A percentile compares a stretch with the other conserved stretches of the same genome.
Evolutionary conservation across 768 basidiomycete genomes (phyloP).

Genomic region (Boletus patriciae): DNA sequence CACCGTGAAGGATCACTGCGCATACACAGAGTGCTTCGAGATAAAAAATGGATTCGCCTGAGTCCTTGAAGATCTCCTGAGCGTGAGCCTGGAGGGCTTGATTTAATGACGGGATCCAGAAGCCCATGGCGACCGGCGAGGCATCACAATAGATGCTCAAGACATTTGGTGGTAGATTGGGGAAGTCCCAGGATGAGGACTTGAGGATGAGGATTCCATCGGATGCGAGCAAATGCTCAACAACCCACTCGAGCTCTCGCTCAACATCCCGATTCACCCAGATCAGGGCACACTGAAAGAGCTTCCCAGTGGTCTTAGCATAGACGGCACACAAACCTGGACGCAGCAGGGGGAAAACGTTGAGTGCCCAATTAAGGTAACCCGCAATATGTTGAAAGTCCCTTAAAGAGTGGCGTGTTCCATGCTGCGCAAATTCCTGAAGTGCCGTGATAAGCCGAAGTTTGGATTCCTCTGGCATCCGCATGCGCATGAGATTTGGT

Average conservation of each 20-base stretch:
- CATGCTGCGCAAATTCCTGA: conserved; percentile 8
- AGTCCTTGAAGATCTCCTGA: conserved; percentile 14
- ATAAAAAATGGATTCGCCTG: background rate
- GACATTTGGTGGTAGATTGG: background rate
- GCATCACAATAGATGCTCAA: conserved; percentile 27
- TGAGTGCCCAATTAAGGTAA: conserved; percentile 9
- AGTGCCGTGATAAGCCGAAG: conserved; percentile 16
- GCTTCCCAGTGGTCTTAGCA: conserved; percentile 35
- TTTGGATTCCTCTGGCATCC: conserved; percentile 7
- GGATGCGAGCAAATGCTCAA: accelerated
- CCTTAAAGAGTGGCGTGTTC: background rate
- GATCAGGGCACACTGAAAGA: accelerated
- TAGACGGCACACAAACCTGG: conserved; percentile 38
- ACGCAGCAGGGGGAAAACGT: conserved; percentile 37
- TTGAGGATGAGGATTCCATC: background rate
- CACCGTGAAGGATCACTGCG: background rate
- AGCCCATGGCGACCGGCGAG: conserved; percentile 16
- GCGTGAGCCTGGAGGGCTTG: background rate
- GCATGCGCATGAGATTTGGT: conserved; percentile 24
- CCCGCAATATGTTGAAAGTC: conserved; percentile 26
- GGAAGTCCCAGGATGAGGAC: background rate
- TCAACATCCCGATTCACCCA: conserved; percentile 10
- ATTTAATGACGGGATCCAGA: conserved; percentile 26
- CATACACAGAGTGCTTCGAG: background rate
- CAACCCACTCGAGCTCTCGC: conserved; percentile 27